Percentiles rank a stretch among this genome's conserved stretches.
Conservation (phyloP, 2,329 filamentous ascomycete genomes). For the Aaosphaeria arxii region DNA sequence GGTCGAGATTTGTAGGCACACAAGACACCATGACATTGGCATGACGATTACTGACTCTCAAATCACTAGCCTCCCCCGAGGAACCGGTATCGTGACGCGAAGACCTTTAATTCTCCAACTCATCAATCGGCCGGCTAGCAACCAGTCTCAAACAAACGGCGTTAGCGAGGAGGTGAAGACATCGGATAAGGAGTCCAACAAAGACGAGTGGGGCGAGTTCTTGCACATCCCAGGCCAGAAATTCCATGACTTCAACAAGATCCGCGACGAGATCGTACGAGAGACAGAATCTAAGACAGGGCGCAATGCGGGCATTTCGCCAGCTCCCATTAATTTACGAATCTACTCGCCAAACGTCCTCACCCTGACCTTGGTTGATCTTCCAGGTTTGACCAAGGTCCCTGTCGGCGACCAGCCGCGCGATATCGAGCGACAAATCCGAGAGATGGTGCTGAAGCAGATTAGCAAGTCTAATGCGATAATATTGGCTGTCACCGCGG, state of each 20-base stretch:
- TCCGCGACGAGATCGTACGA: slow-evolving; percentile 92
- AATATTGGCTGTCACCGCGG: slow-evolving; percentile 91
- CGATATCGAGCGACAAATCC: slow-evolving; percentile 95
- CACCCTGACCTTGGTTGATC: slow-evolving; percentile 91
- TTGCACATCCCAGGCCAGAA: slow-evolving; percentile 96
- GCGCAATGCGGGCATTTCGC: slow-evolving; percentile 92
- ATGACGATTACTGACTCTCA: slow-evolving; percentile 16
- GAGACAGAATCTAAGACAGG: slow-evolving; percentile 97
- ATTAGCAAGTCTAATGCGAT: slow-evolving; percentile 99
- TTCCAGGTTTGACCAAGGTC: slow-evolving; percentile 94
- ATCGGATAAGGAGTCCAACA: slow-evolving; percentile 83
- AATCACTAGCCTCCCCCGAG: slow-evolving; percentile 76
- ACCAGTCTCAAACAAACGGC: slow-evolving; percentile 67
- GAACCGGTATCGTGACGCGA: slow-evolving; percentile 94
- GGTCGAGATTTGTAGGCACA: slow-evolving; percentile 90
- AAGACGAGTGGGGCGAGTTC: slow-evolving; percentile 98
- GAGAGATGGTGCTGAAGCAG: slow-evolving; percentile 97
- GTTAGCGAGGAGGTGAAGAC: slow-evolving; percentile 63
- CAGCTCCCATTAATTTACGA: slow-evolving; percentile 92
- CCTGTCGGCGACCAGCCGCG: slow-evolving; percentile 94
- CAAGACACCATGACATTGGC: not conserved
- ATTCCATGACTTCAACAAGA: slow-evolving; percentile 97
- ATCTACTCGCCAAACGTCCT: slow-evolving; percentile 99
- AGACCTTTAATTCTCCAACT: slow-evolving; percentile 95
- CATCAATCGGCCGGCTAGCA: slow-evolving; percentile 71